These are phyloP conservation scores for Aphanoascus verrucosus DNA, from an alignment of 2,329 filamentous ascomycete species.

Conservation along the genomic window DNA sequence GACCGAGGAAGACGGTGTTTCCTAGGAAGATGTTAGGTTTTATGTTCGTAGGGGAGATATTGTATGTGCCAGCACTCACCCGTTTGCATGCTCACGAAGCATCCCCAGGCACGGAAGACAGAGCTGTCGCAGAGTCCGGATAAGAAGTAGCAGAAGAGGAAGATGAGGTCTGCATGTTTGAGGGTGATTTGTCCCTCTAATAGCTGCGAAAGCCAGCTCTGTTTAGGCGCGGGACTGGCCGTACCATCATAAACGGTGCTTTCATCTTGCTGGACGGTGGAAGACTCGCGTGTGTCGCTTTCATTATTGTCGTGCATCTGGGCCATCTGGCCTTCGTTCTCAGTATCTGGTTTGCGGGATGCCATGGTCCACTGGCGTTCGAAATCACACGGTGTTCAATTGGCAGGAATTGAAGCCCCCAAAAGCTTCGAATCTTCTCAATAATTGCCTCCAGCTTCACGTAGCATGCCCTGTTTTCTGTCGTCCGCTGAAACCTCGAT, in stretches of 20 bases:
- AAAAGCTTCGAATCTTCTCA: too few species aligned
- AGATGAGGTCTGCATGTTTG: conserved; percentile 30
- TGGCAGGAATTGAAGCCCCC: too few species aligned
- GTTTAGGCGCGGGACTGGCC: neutral
- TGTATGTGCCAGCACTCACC: conserved; percentile 23
- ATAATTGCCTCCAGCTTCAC: too few species aligned
- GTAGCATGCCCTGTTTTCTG: too few species aligned
- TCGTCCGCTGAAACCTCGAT: too few species aligned
- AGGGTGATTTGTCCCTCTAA: conserved; percentile 19
- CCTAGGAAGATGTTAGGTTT: conserved; percentile 21
- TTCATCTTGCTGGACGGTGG: neutral
- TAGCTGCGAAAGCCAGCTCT: conserved; percentile 5
- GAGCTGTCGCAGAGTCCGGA: conserved; percentile 38
- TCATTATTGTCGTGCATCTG: too few species aligned
- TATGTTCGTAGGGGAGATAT: neutral
- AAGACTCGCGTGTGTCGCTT: neutral
- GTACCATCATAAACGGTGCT: neutral
- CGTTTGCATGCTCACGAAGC: conserved; percentile 40
- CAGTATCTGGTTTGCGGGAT: neutral
- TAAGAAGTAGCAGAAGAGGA: conserved; percentile 31
- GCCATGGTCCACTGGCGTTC: neutral
- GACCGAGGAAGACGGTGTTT: conserved; percentile 39
- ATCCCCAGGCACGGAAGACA: conserved; percentile 39
- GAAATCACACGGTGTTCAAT: too few species aligned
- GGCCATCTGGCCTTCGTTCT: too few species aligned